Evolutionary conservation across 2,329 filamentous ascomycete genomes (phyloP), one percentile per base, ranked within the genome.

Genomic region (Endothia cerciana): DNA sequence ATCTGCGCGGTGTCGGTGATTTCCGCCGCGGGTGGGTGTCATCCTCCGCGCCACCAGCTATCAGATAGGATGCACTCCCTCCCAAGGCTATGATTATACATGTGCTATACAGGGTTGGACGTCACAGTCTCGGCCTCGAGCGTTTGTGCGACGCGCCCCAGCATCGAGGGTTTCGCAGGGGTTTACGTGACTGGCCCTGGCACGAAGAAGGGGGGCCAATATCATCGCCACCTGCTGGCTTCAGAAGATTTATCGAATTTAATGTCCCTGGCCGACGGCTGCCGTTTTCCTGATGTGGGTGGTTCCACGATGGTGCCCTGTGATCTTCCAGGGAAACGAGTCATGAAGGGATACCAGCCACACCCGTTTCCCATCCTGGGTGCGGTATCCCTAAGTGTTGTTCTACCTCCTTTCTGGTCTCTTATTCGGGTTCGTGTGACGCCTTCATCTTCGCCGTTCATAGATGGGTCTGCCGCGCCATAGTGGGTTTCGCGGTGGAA

Each of bases 1-100:
- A 65, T 65, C 63, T 63, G 64, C 51, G 47, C 30, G 15, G 17
- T 4, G 38, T n/a, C 40, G 53, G 51, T 53, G 62, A 41, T 30
- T 40, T 43, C 36, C 28, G 28, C 13, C 13, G 25, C 5, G 15
- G 15, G 47, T 51, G 47, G 47, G 28, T 51, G 47, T n/a, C 47
- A 28, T 17, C 47, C 25, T 51, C 47, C 47, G 10, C 47, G 13
- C 28, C 47, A 22, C 28, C 11, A 2, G 15, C 47, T 30, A 17
- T 11, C 22, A 51, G 11, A 25, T 22, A 25, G 8, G 10, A 47
- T n/a, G 7, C 11, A 3, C 22, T 47, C 22, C 11, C 2, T 10
- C 22, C n/a, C 8, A 22, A 45, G 41, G 41, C n/a, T 45, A 17
- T 45, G 19, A 45, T 45, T 7, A 45, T 40, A 28, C 40, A 38